These are phyloP conservation scores for Paramecium bursaria DNA, from an alignment of 73 alveolate genomes.

Conservation along the genomic window DNA sequence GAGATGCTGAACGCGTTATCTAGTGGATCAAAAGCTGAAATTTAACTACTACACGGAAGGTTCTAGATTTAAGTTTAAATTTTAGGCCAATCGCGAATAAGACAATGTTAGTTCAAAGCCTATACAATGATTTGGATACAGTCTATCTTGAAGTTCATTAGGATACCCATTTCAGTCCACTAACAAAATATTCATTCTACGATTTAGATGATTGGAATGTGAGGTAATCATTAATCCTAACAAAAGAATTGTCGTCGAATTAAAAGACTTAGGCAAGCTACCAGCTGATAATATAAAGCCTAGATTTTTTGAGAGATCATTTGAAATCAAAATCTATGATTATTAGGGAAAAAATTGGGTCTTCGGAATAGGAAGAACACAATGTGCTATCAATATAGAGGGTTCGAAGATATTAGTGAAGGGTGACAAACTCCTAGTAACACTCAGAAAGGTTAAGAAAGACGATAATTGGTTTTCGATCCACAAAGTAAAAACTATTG, in stretches of 20 bases:
- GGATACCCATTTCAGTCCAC: too few species aligned
- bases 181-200: slow-evolving; percentile 38
- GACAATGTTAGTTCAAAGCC: not conserved
- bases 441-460: slow-evolving; percentile 18
- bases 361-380: slow-evolving; percentile 32
- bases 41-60: not conserved
- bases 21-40: not conserved
- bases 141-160: not conserved
- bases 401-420: not conserved
- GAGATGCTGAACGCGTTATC: not conserved
- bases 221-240: slow-evolving; percentile 15
- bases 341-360: slow-evolving; percentile 28
- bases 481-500: slow-evolving; percentile 44
- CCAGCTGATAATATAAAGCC: slow-evolving; percentile 6
- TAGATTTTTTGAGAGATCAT: slow-evolving; percentile 46
- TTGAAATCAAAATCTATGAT: slow-evolving; percentile 50
- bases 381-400: slow-evolving; percentile 21
- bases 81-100: not conserved
- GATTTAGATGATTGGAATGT: slow-evolving; percentile 59
- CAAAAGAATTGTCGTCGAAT: slow-evolving; percentile 41
- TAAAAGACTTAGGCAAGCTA: slow-evolving; percentile 22
- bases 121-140: not conserved
- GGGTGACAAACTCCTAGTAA: not conserved
- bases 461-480: slow-evolving; percentile 59
- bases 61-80: not conserved